These are phyloP conservation scores for Erysimum cheiri DNA, from an alignment of 441 rosid species.

Conservation along the genomic window DNA sequence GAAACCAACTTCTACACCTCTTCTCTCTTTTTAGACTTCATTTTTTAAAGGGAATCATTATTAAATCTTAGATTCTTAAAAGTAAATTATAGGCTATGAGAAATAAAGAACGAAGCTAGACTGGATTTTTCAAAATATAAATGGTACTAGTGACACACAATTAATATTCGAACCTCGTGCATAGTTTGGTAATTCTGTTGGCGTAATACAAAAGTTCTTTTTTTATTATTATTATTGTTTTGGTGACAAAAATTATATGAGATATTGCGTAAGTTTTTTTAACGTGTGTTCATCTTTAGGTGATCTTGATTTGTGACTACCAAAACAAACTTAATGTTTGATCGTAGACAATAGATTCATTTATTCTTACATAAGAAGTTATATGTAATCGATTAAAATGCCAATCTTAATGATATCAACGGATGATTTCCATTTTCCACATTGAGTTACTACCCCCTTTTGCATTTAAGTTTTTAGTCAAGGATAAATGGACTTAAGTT, in stretches of 20 bases:
- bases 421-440: constrained; percentile 8
- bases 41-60: not conserved
- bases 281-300: constrained; percentile 3
- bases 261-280: not conserved
- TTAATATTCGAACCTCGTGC: constrained; percentile 23
- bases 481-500: too few relatives aligned
- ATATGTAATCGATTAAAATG: not conserved
- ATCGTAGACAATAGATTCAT: not conserved
- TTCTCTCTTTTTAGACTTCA: not conserved
- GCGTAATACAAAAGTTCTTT: not conserved
- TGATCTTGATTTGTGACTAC: not conserved
- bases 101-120: not conserved
- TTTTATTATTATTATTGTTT: not conserved
- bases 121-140: not conserved
- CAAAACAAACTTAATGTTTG: not conserved
- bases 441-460: constrained; percentile 7
- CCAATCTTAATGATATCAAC: constrained; percentile 3
- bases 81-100: constrained; percentile 3
- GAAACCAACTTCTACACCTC: constrained; percentile 28
- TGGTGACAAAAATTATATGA: too few relatives aligned
- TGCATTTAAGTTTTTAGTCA: not conserved
- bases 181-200: constrained; percentile 24
- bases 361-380: not conserved
- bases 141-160: constrained; percentile 4
- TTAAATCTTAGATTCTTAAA: constrained; percentile 13